phyloP scores from a whole-genome alignment of 2,329 filamentous ascomycete species.

The Trichoderma sp. region DNA sequence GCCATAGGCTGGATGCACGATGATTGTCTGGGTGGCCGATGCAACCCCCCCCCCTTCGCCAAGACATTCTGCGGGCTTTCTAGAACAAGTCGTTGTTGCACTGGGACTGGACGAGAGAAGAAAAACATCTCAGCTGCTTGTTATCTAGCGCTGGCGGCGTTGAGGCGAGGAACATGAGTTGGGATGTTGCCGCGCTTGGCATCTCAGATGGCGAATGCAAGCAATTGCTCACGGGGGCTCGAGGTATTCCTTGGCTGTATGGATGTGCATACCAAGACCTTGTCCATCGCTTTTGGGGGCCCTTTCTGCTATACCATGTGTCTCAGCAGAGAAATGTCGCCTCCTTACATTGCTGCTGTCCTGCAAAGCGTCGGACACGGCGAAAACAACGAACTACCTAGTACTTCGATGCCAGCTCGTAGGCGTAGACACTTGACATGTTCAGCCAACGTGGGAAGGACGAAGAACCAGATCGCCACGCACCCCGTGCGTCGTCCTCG shows the following conservation, averaged over 20 bases:
- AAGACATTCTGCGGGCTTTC: constrained; percentile 26
- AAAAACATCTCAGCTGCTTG: background rate
- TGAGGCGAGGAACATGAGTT: background rate
- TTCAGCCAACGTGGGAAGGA: background rate
- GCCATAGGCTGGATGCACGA: too few relatives aligned
- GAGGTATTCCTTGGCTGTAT: too few relatives aligned
- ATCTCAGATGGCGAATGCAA: constrained; percentile 11
- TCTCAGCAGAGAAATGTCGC: background rate
- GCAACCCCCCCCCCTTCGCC: background rate
- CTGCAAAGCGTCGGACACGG: background rate
- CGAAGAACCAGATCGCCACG: too few relatives aligned
- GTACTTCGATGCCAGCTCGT: too few relatives aligned
- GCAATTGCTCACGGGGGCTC: background rate
- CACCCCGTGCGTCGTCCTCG: too few relatives aligned
- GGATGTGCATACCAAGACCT: too few relatives aligned
- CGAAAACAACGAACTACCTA: background rate
- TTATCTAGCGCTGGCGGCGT: too few relatives aligned
- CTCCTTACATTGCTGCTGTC: constrained; percentile 2
- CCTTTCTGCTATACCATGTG: background rate
- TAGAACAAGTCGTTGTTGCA: constrained; percentile 16
- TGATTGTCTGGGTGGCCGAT: background rate
- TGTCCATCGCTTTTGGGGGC: background rate
- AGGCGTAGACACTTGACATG: too few relatives aligned
- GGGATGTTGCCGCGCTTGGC: constrained; percentile 6
- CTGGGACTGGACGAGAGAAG: background rate